Conservation (phyloP, 331 rosid genomes). For the Quercus phellos region DNA sequence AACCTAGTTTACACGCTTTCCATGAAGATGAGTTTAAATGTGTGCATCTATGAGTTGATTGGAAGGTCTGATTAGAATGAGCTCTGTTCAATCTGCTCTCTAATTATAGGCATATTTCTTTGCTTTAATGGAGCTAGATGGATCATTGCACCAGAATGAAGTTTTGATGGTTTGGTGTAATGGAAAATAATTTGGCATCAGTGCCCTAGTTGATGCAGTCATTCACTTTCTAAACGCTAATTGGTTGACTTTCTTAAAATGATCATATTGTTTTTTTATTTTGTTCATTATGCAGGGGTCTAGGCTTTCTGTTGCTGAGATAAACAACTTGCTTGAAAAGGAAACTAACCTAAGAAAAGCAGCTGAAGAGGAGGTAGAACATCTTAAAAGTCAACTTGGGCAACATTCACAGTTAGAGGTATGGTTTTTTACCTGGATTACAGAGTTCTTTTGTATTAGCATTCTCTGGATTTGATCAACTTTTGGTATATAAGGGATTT, state of each 20-base stretch:
- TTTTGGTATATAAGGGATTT: conserved; percentile 20
- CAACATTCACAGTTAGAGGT: conserved; percentile 46
- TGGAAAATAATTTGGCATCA: neutral
- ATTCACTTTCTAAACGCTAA: neutral
- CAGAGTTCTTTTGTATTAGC: conserved; percentile 1
- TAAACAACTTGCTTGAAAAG: conserved; percentile 57
- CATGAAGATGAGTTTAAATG: neutral
- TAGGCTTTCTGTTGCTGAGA: conserved; percentile 37
- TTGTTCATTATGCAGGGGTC: conserved; percentile 39
- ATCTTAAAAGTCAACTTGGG: conserved; percentile 48
- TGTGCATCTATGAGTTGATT: neutral
- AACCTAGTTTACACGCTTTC: neutral
- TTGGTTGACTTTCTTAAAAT: neutral
- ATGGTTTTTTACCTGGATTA: conserved; percentile 19
- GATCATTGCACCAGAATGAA: neutral
- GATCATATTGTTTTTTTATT: neutral
- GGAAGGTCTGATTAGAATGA: conserved; percentile 1
- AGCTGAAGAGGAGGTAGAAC: conserved; percentile 71
- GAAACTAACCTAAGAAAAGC: conserved; percentile 54
- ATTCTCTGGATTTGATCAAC: neutral
- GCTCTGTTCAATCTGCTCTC: neutral
- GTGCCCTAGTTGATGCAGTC: neutral
- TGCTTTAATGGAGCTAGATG: neutral
- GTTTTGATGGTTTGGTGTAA: neutral
- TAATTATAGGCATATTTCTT: neutral